Conservation (phyloP, 805 yeast species). For the Wickerhamomyces chaumierensis region DNA sequence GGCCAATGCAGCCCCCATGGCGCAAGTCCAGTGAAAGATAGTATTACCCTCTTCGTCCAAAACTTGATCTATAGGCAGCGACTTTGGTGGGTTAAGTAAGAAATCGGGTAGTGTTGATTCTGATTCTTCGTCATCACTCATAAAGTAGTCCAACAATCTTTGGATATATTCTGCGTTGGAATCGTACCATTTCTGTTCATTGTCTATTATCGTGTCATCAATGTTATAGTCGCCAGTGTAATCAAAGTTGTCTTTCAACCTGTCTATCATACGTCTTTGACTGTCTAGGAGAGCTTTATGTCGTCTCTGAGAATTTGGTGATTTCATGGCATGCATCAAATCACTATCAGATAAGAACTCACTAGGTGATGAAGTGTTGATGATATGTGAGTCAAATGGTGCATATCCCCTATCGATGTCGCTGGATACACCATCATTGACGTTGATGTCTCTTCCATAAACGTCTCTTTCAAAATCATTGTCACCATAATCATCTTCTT, state of each 20-base stretch:
- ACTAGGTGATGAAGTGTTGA: constrained; percentile 40
- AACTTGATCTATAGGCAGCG: constrained; percentile 60
- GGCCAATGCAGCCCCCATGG: constrained; percentile 78
- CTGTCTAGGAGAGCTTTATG: constrained; percentile 13
- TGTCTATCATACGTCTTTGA: constrained; percentile 6
- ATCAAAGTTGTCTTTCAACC: constrained; percentile 3
- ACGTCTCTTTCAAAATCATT: too few relatives aligned
- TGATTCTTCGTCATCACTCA: constrained; percentile 44
- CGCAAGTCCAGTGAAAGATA: constrained; percentile 94
- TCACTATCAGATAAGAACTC: constrained; percentile 46
- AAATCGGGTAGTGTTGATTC: constrained; percentile 45
- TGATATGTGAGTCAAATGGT: constrained; percentile 22
- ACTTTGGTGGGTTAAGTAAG: constrained; percentile 49
- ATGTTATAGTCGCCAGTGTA: too few relatives aligned
- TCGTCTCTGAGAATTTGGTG: constrained; percentile 13
- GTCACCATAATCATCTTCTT: too few relatives aligned
- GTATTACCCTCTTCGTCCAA: constrained; percentile 94
- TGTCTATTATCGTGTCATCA: too few relatives aligned
- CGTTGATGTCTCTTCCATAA: constrained; percentile 2
- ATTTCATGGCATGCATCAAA: constrained; percentile 30
- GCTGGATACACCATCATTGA: constrained; percentile 16
- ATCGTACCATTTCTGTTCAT: constrained; percentile 13
- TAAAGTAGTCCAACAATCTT: constrained; percentile 39
- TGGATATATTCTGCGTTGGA: constrained; percentile 31
- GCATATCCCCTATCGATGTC: constrained; percentile 6